Percentiles rank a stretch among this genome's conserved stretches.
Conservation (phyloP, 1,284 basidiomycete genomes). For the Gomphus bonarii region DNA sequence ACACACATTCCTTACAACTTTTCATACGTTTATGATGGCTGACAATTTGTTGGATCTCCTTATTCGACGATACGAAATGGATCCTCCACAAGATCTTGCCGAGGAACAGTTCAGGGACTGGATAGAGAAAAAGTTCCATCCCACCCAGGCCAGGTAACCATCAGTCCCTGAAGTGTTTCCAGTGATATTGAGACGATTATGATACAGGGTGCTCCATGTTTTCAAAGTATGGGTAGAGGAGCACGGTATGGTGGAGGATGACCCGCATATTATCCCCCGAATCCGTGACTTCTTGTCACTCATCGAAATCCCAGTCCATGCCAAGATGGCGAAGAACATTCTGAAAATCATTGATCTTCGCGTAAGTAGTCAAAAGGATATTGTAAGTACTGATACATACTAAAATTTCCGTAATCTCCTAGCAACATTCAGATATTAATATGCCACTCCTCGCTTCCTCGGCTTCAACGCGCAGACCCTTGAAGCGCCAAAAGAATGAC, state of each 20-base stretch:
- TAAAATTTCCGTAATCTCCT: background rate
- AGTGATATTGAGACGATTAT: background rate
- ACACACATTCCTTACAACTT: conserved; percentile 67
- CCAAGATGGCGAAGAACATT: conserved; percentile 38
- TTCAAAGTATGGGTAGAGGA: conserved; percentile 53
- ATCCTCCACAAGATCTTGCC: conserved; percentile 38
- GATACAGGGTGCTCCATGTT: conserved; percentile 35
- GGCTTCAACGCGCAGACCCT: conserved; percentile 25
- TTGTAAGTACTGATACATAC: background rate
- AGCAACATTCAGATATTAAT: conserved; percentile 3
- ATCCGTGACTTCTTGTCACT: conserved; percentile 45
- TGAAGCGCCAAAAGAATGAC: conserved; percentile 39
- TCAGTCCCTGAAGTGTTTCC: background rate
- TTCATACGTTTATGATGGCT: conserved; percentile 66
- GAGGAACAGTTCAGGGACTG: conserved; percentile 50
- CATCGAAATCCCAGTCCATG: conserved; percentile 33
- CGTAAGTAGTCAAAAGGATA: conserved; percentile 26
- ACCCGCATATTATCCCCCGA: conserved; percentile 44
- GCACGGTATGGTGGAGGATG: conserved; percentile 49
- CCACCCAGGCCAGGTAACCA: conserved; percentile 38
- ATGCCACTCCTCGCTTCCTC: conserved; percentile 11
- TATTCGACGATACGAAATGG: conserved; percentile 50
- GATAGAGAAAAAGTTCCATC: conserved; percentile 49
- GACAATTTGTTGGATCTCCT: conserved; percentile 59
- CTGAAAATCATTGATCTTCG: conserved; percentile 42